Evolutionary conservation across 2,329 filamentous ascomycete genomes (phyloP).

Genomic region (Hymenoscyphus fraxineus): DNA sequence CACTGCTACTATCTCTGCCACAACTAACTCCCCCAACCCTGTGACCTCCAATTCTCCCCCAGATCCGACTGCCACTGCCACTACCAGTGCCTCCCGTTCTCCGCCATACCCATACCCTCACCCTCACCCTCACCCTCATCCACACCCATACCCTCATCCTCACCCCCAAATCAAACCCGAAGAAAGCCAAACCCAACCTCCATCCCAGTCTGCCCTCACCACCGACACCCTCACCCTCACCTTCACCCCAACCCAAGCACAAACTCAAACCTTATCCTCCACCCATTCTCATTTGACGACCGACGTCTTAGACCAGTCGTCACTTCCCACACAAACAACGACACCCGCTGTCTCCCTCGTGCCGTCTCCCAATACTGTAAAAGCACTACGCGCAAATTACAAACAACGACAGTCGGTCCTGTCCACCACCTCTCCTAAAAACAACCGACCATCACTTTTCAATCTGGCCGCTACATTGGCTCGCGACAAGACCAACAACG

Average conservation of each 20-base stretch:
- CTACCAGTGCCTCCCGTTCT: too few relatives aligned
- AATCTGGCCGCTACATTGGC: constrained; percentile 31
- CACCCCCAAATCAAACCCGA: constrained; percentile 4
- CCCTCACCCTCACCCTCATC: neutral
- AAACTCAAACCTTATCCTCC: constrained; percentile 2
- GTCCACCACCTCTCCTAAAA: constrained; percentile 24
- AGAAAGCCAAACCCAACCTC: constrained; percentile 2
- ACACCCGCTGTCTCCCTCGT: neutral
- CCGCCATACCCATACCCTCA: too few relatives aligned
- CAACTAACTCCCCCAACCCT: neutral
- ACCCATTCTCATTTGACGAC: neutral
- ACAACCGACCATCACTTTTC: constrained; percentile 28
- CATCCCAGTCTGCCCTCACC: constrained; percentile 1
- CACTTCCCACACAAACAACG: neutral
- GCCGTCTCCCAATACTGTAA: constrained; percentile 8
- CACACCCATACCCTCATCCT: neutral
- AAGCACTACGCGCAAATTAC: constrained; percentile 10
- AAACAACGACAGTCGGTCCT: constrained; percentile 30
- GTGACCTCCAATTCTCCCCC: neutral
- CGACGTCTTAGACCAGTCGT: neutral
- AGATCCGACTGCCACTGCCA: neutral
- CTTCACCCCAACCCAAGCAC: neutral
- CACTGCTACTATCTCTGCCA: neutral
- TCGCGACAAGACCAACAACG: constrained; percentile 33
- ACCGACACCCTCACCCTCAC: neutral